Conservation (phyloP, 345 rosid species). For the Trapa bicornis region DNA sequence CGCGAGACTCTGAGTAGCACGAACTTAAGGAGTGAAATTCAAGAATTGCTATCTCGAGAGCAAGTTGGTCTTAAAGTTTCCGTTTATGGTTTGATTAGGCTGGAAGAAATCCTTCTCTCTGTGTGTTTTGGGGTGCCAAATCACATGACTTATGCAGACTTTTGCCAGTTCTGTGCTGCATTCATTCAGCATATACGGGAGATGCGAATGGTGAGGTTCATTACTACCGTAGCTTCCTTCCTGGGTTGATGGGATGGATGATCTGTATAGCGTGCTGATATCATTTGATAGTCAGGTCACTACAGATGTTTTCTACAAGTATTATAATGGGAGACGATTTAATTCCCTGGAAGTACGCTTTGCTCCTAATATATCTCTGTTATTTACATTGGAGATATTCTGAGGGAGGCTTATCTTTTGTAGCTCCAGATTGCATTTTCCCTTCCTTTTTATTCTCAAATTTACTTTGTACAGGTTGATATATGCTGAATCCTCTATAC, state of each 20-base stretch:
- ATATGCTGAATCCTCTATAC: conserved; percentile 63
- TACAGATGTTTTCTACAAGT: conserved; percentile 61
- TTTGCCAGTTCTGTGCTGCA: conserved; percentile 91
- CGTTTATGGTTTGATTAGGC: conserved; percentile 30
- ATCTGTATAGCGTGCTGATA: conserved; percentile 60
- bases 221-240: background rate
- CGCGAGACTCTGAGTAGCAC: background rate
- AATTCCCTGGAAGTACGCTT: conserved; percentile 72
- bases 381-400: background rate
- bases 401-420: background rate
- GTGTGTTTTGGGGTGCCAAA: conserved; percentile 79
- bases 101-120: conserved; percentile 73
- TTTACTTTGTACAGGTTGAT: conserved; percentile 36
- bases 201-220: conserved; percentile 88
- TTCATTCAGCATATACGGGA: conserved; percentile 73
- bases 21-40: background rate
- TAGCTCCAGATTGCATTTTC: background rate
- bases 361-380: conserved; percentile 2
- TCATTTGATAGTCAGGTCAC: conserved; percentile 70
- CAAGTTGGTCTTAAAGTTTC: background rate
- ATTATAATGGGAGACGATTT: conserved; percentile 65
- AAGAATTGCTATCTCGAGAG: background rate
- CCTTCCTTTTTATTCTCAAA: background rate
- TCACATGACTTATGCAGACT: conserved; percentile 95
- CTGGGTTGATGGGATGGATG: conserved; percentile 21